Evolutionary conservation across 1,284 basidiomycete species (phyloP), one percentile per base, ranked within the genome.

Genomic region (Phenoliferia sp.): DNA sequence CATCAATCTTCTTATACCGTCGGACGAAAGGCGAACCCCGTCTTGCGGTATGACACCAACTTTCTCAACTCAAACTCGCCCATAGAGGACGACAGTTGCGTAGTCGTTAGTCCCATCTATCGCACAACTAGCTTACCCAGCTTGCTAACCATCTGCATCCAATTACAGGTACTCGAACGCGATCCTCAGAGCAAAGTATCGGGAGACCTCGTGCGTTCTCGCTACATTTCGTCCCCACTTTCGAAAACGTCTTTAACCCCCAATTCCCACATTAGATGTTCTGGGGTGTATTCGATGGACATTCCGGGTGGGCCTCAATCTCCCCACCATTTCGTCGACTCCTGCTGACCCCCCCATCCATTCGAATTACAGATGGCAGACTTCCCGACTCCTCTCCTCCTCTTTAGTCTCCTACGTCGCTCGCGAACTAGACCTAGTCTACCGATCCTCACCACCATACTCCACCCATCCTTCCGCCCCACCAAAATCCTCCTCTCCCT

Each of bases 321-420:
- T 89, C n/a, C n/a, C n/a, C n/a, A n/a, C n/a, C n/a, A n/a, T n/a
- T n/a, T n/a, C n/a, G n/a, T n/a, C n/a, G n/a, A n/a, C n/a, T n/a
- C n/a, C n/a, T n/a, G n/a, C n/a, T n/a, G n/a, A n/a, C n/a, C n/a
- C n/a, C n/a, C n/a, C n/a, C n/a, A n/a, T n/a, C n/a, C n/a, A n/a
- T n/a, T n/a, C n/a, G n/a, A n/a, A 99, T 78, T 84, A 87, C 1
- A 96, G 93, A 1, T 84, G 77, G 71, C 85, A 92, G 65, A 99
- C 96, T 1, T 93, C 91, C 5, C 85, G 87, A 66, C 83, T 97
- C 34, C 87, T 99, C 35, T 88, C 90, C 2, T 88, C 88, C 63
- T 85, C 90, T 50, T 85, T 99, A 67, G 90, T 98, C 69, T 90
- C 91, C 36, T 89, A 90, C 16, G 87, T 97, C 60, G 86, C 88